These are phyloP conservation scores for Anisodus acutangulus DNA, from an alignment of 257 asterid genomes.

Conservation along the genomic window DNA sequence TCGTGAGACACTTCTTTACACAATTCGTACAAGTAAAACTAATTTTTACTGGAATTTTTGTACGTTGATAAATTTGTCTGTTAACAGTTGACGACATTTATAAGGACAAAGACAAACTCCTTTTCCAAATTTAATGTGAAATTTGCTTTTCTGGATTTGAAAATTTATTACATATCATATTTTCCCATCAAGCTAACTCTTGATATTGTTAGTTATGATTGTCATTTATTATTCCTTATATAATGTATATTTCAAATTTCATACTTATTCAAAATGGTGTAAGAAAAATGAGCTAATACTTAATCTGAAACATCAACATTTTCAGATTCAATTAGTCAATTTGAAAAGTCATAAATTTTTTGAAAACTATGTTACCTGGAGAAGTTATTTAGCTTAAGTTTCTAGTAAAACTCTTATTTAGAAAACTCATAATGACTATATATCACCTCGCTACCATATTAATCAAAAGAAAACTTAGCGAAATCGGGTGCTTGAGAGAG, in stretches of 20 bases:
- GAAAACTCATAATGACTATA: no score
- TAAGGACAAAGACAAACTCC: neutral
- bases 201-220: neutral
- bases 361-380: no score
- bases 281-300: neutral
- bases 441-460: no score
- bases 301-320: neutral
- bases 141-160: neutral
- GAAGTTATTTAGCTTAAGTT: no score
- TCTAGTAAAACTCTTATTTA: no score
- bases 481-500: no score
- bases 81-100: neutral
- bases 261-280: neutral
- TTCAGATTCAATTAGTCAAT: no score
- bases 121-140: neutral
- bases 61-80: neutral
- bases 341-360: neutral
- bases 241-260: neutral
- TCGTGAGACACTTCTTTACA: no score
- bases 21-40: no score
- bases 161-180: neutral
- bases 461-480: no score
- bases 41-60: no score
- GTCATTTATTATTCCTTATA: neutral
- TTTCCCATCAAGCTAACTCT: neutral